Base-by-base conservation (phyloP, 805 yeast genomes). In the Maudiozyma saulgeensis region DNA sequence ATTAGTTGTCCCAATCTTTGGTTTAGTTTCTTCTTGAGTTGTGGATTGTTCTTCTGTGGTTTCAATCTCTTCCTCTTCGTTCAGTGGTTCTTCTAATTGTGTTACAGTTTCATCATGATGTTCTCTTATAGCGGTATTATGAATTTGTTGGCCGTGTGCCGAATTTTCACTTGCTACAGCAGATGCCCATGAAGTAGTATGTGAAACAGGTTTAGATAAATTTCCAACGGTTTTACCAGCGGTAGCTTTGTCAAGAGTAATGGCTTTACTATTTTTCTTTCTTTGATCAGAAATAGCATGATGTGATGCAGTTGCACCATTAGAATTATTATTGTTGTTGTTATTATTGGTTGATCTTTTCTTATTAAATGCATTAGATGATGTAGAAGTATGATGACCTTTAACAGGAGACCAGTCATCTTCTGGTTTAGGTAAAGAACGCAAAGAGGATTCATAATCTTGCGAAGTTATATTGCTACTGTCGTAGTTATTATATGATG, bases 171-270 rank as follows among this genome's bases (percentile, higher is more conserved):
- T 67, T 2, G 52, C 54, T 23, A 64, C 62, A 37, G 66, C 61
- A 32, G 67, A 64, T 19, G 74, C 73, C 72, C 73, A 69, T 16
- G 77, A 62, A 26, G 58, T 52, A 34, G 58, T 54, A 34, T 55
- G 50, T 25, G 57, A 50, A 9, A 55, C 56, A 11, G 62, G 51
- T 44, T 62, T 58, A n/a, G 38, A 35, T 16, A 35, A n/a, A n/a
- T 35, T 15, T 11, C 38, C 38, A 37, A 61, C 56, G 7, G 60
- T 45, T 4, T 66, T 49, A 25, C 53, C 13, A 21, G 5, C 25
- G 11, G 31, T 4, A 3, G 32, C 53, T 37, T 64, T 53, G 28
- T 68, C 55, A 23, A 44, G 34, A 18, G 44, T 35, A 31, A 42
- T 39, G 8, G 32, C 48, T 6, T 42, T 44, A 28, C 41, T 18